Conservation (phyloP, 73 alveolate genomes). For the Paramecium octaurelia region DNA sequence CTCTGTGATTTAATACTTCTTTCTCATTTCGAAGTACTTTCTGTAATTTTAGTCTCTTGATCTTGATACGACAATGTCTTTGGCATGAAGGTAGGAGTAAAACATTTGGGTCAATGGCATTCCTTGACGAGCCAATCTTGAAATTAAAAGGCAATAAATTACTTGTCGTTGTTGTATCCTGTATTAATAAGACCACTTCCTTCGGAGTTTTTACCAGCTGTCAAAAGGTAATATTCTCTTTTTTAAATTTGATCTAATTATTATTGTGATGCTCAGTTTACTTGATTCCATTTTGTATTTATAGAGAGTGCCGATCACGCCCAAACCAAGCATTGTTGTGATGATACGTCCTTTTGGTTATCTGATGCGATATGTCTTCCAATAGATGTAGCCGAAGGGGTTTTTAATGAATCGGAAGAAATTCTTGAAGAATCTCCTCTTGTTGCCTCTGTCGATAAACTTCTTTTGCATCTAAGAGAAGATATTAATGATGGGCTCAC, state of each 20-base stretch:
- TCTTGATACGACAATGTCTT: conserved; percentile 50
- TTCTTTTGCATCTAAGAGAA: conserved; percentile 55
- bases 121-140: conserved; percentile 63
- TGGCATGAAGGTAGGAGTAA: conserved; percentile 53
- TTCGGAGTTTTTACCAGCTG: conserved; percentile 58
- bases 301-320: conserved; percentile 59
- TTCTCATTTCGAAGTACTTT: conserved; percentile 89
- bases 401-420: conserved; percentile 80
- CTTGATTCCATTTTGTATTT: background rate
- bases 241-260: conserved; percentile 24
- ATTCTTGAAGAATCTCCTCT: conserved; percentile 88
- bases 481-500: background rate
- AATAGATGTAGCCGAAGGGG: conserved; percentile 78
- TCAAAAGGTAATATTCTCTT: conserved; percentile 31
- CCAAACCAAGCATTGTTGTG: conserved; percentile 16
- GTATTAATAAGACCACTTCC: conserved; percentile 53
- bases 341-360: conserved; percentile 58
- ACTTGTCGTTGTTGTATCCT: conserved; percentile 55
- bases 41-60: conserved; percentile 90
- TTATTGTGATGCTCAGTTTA: background rate
- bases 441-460: conserved; percentile 62
- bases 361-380: conserved; percentile 73
- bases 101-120: conserved; percentile 69
- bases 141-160: background rate
- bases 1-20: conserved; percentile 77